Evolutionary conservation across 305 asterid genomes (phyloP), one percentile per base, ranked within the genome.

Genomic region (Solanum hybrid): DNA sequence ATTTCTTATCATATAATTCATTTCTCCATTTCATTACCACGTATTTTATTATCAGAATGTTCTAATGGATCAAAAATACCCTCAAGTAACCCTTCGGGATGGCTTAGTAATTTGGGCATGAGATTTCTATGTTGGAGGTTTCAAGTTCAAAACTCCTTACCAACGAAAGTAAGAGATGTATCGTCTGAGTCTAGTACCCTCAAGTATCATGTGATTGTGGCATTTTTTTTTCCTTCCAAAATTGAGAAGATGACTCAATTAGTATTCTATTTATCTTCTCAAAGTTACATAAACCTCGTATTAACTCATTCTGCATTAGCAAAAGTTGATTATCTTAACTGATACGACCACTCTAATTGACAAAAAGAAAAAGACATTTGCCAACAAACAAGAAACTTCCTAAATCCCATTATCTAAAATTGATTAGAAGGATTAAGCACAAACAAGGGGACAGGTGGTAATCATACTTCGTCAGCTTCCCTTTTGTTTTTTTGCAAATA

Each of bases 391-490:
- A 57, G 31, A 85, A 85, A 85, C 32, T 85, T 57, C 88, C 77
- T 31, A 85, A 6, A 57, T 57, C 12, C 45, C 73, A 57, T 32
- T 85, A 84, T 85, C 77, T 72, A 57, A 57, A 31, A 57, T 57
- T 57, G 27, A 32, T 85, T 31, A 85, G 38, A 85, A 85, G 32
- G 45, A 85, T 85, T 20, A 57, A 57, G n/a, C 77, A 57, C 45
- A 22, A 85, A 85, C 41, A 85, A 85, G 32, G n/a, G 20, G 88
- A 85, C 88, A 85, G 45, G 45, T 31, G 45, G 77, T 85, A 84
- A 57, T 85, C 77, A 85, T 85, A 85, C 34, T 85, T 85, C 88
- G 88, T 85, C 88, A 51, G 45, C 45, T 51, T 37, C 36, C 77
- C 77, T 32, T 80, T 85, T 85, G 88, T 31, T 22, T 85, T 57